Conservation (phyloP, 495 filamentous ascomycete species). For the Penicillium salamii region DNA sequence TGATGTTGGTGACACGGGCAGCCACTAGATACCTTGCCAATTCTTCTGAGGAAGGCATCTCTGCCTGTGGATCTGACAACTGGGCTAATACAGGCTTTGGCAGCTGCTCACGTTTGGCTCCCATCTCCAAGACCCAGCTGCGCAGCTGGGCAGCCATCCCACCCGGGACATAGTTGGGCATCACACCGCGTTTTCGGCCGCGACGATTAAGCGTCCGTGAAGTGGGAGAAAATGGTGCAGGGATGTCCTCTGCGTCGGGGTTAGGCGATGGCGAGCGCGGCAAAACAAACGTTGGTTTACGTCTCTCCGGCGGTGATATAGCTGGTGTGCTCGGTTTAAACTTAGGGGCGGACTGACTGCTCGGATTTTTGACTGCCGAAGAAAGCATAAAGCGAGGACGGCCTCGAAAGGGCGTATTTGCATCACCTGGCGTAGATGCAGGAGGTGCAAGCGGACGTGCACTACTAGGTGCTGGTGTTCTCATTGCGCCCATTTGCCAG, state of each 20-base stretch:
- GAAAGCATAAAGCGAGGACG: slow-evolving; percentile 32
- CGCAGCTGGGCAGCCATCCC: slow-evolving; percentile 45
- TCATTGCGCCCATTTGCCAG: slow-evolving; percentile 1
- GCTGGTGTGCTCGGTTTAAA: slow-evolving; percentile 10
- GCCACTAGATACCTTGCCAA: slow-evolving; percentile 20
- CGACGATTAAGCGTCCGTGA: slow-evolving; percentile 32
- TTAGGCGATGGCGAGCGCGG: slow-evolving; percentile 40
- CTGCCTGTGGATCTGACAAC: not conserved
- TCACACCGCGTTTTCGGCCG: slow-evolving; percentile 23
- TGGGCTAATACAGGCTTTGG: not conserved
- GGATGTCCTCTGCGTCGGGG: slow-evolving; percentile 21
- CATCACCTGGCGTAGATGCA: slow-evolving; percentile 15
- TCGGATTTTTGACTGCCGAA: slow-evolving; percentile 17
- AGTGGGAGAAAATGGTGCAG: slow-evolving; percentile 42
- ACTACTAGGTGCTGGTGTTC: slow-evolving; percentile 8
- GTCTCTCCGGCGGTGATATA: slow-evolving; percentile 19
- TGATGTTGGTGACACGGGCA: slow-evolving; percentile 18
- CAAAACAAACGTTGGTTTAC: slow-evolving; percentile 38
- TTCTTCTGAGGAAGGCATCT: not conserved
- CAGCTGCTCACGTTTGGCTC: slow-evolving; percentile 31
- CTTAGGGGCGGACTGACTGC: slow-evolving; percentile 14
- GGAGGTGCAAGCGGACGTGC: slow-evolving; percentile 3
- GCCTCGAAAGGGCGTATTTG: slow-evolving; percentile 21
- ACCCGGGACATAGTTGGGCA: slow-evolving; percentile 29
- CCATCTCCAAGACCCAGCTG: slow-evolving; percentile 44